Conservation (phyloP, 371 early-diverging fungal species). For the Apophysomyces variabilis region DNA sequence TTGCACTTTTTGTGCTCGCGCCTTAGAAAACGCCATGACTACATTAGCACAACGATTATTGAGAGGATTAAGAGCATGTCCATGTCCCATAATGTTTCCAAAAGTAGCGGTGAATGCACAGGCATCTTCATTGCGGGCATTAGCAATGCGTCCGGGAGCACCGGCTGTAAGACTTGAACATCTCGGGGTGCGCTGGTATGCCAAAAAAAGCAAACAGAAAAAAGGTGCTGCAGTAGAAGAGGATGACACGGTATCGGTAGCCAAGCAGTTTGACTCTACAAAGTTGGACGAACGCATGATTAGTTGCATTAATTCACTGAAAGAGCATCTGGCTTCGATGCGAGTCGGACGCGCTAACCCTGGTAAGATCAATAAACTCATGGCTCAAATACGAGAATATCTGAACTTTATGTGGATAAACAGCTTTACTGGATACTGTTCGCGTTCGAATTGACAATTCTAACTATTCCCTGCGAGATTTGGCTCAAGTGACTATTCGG, state of each 20-base stretch:
- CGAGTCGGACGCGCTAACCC: slow-evolving; percentile 82
- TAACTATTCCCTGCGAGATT: slow-evolving; percentile 63
- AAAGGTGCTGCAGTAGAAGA: slow-evolving; percentile 28
- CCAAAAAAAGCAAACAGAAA: slow-evolving; percentile 48
- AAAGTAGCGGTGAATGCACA: not conserved
- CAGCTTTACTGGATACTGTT: slow-evolving; percentile 79
- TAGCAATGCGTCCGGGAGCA: not conserved
- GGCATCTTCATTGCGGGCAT: not conserved
- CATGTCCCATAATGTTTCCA: not conserved
- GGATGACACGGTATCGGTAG: slow-evolving; percentile 18
- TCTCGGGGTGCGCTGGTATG: slow-evolving; percentile 33
- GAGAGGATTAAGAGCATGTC: not conserved
- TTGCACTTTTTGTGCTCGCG: not conserved
- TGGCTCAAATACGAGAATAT: not conserved
- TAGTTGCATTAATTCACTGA: slow-evolving; percentile 51
- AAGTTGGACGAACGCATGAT: slow-evolving; percentile 51
- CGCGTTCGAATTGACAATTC: slow-evolving; percentile 64
- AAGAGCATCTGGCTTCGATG: slow-evolving; percentile 68
- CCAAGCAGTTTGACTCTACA: slow-evolving; percentile 45
- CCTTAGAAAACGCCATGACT: not conserved
- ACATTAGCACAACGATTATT: not conserved
- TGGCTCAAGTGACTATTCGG: slow-evolving; percentile 85
- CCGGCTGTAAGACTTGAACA: no score
- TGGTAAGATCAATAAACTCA: slow-evolving; percentile 39
- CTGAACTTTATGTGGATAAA: not conserved